Percentiles rank a stretch among this genome's conserved stretches.
phyloP scores from a whole-genome alignment of 495 filamentous ascomycete species.

The Sordaria brevicollis region DNA sequence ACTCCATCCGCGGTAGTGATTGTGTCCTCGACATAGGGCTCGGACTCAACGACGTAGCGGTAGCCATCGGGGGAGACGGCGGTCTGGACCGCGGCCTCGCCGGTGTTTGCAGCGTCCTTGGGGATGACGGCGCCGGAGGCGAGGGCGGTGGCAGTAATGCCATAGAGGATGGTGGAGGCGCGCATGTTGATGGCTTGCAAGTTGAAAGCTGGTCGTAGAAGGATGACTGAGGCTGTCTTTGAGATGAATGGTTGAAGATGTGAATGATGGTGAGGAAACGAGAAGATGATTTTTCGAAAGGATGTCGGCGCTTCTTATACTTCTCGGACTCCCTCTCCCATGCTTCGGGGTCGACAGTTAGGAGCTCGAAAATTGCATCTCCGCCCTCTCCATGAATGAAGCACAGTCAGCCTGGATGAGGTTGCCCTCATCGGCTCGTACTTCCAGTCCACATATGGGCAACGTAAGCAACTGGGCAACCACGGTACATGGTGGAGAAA shows the following conservation, averaged over 20 bases:
- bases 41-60: background rate
- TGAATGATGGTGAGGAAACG: background rate
- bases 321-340: background rate
- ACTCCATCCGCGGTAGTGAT: background rate
- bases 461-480: background rate
- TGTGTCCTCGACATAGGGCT: background rate
- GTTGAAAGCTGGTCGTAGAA: background rate
- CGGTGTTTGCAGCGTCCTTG: background rate
- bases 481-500: background rate
- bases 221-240: background rate
- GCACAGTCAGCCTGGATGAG: background rate
- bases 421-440: background rate
- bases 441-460: background rate
- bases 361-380: background rate
- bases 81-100: background rate
- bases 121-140: background rate
- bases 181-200: background rate
- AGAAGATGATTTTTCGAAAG: background rate
- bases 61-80: background rate
- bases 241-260: background rate
- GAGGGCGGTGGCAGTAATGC: background rate
- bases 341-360: background rate
- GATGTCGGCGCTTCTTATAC: background rate
- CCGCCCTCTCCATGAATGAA: background rate
- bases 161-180: background rate